These are phyloP conservation scores for Colletotrichum tamarilloi DNA, from an alignment of 2,329 filamentous ascomycete species.

Conservation along the genomic window DNA sequence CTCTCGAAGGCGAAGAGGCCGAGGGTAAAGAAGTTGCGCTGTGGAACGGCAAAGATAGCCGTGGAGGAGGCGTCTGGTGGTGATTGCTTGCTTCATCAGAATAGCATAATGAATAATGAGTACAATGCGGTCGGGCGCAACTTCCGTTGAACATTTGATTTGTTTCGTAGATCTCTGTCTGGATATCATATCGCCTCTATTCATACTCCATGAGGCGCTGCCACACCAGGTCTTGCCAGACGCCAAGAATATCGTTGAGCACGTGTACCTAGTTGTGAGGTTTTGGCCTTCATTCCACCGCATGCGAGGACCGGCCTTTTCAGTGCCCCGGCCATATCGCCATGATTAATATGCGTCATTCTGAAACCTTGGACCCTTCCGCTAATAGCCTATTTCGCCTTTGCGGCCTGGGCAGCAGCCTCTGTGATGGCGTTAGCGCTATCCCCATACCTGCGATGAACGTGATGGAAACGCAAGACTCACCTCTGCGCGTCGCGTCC, in stretches of 20 bases:
- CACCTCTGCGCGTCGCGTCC: constrained; percentile 90
- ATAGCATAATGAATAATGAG: constrained; percentile 11
- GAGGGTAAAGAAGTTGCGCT: constrained; percentile 42
- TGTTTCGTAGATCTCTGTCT: constrained; percentile 7
- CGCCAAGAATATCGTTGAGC: not conserved
- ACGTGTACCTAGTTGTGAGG: not conserved
- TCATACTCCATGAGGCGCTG: not conserved
- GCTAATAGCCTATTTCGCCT: constrained; percentile 57
- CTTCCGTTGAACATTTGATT: not conserved
- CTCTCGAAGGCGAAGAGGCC: constrained; percentile 54
- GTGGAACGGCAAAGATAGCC: constrained; percentile 53
- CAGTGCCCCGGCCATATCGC: constrained; percentile 22
- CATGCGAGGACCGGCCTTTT: constrained; percentile 16
- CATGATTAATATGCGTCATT: not conserved
- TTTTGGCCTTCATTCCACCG: not conserved
- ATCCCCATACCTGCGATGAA: not conserved
- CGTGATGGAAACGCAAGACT: constrained; percentile 35
- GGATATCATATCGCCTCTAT: constrained; percentile 3
- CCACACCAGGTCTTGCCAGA: not conserved
- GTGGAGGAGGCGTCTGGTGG: constrained; percentile 54
- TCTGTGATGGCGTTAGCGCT: constrained; percentile 50
- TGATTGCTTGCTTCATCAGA: constrained; percentile 35
- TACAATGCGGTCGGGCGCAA: not conserved
- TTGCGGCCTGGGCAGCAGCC: constrained; percentile 67
- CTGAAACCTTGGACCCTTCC: not conserved